A percentile compares a stretch with the other conserved stretches of the same genome.
Conservation (phyloP, 1,284 basidiomycete genomes). For the Fomitopsis palustris region DNA sequence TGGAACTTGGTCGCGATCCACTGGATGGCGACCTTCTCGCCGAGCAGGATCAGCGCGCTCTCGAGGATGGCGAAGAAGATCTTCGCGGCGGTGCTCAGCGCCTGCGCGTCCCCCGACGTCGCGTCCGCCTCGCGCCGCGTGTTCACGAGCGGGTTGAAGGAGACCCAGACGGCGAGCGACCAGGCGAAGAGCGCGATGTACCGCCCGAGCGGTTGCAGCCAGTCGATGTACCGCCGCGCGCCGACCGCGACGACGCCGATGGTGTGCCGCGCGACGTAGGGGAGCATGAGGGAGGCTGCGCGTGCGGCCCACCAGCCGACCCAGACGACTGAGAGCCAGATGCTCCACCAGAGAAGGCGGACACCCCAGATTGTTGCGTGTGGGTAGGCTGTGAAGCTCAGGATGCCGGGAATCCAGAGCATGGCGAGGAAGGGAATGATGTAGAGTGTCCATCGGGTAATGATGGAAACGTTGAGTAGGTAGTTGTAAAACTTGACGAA, state of each 20-base stretch:
- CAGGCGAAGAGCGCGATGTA: constrained; percentile 75
- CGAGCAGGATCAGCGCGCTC: constrained; percentile 69
- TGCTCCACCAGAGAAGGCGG: constrained; percentile 77
- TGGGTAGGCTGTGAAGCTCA: constrained; percentile 60
- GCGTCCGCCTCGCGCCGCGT: constrained; percentile 32
- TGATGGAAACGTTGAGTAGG: constrained; percentile 72
- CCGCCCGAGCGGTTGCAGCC: constrained; percentile 64
- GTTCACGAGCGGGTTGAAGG: constrained; percentile 67
- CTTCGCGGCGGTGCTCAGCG: constrained; percentile 53
- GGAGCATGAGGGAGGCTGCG: constrained; percentile 61
- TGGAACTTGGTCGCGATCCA: constrained; percentile 87
- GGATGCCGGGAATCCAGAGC: constrained; percentile 77
- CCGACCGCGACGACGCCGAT: constrained; percentile 72
- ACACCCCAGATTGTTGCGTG: constrained; percentile 44
- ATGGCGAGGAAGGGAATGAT: constrained; percentile 70
- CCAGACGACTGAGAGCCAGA: constrained; percentile 83
- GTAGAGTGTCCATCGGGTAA: constrained; percentile 79
- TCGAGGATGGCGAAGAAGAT: constrained; percentile 77
- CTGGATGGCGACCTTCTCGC: constrained; percentile 87
- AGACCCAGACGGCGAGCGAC: constrained; percentile 64
- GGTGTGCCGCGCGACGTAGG: constrained; percentile 55
- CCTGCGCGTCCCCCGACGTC: constrained; percentile 21
- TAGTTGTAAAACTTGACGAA: constrained; percentile 65
- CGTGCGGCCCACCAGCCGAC: constrained; percentile 82
- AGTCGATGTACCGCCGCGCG: constrained; percentile 72